Evolutionary conservation across 805 yeast species (phyloP), one percentile per base, ranked within the genome.

Genomic region (Spathaspora hagerdaliae): DNA sequence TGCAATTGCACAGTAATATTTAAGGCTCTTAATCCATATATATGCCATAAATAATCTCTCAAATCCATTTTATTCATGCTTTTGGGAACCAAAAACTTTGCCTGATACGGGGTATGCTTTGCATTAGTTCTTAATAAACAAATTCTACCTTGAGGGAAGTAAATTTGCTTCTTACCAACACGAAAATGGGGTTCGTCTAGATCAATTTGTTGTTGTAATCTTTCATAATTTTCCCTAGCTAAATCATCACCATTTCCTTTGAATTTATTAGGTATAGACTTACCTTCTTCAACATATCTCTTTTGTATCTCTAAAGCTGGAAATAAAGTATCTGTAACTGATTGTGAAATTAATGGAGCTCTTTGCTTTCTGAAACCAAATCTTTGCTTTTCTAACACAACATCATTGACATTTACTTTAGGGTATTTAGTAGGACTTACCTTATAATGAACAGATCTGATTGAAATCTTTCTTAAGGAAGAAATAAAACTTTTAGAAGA

Each of bases 91-190:
- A 87, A 81, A 67, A 94, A 94, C 64, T 89, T 90, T 41, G 98
- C 98, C 67, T 90, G 97, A 69, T 87, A 91, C 40, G 99, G 99
- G 0, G 97, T 87, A 67, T 88, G 96, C 60, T 87, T 87, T n/a
- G 98, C 97, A 58, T 87, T 87, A 37, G 97, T 96, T 60, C 96
- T 79, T 51, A 94, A 69, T 31, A 92, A 72, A 42, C 87, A 80
- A 34, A 92, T 74, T 50, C 92, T 75, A 1, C 95, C 96, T 50
- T 82, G 81, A 31, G 99, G 99, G 64, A 92, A 87, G 62, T 81
- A 91, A 8, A 86, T 73, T 51, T 85, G 74, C 52, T 77, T 81
- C 6, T 80, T 83, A 57, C 99, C 99, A 7, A 86, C 79, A 36
- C 73, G 74, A 77, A 89, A 92, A 71, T 90, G 96, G 2, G 96